Percentiles rank a stretch among this genome's conserved stretches.
Evolutionary conservation across 148 eudicot genomes (phyloP).

Genomic region (Rheum nobile): DNA sequence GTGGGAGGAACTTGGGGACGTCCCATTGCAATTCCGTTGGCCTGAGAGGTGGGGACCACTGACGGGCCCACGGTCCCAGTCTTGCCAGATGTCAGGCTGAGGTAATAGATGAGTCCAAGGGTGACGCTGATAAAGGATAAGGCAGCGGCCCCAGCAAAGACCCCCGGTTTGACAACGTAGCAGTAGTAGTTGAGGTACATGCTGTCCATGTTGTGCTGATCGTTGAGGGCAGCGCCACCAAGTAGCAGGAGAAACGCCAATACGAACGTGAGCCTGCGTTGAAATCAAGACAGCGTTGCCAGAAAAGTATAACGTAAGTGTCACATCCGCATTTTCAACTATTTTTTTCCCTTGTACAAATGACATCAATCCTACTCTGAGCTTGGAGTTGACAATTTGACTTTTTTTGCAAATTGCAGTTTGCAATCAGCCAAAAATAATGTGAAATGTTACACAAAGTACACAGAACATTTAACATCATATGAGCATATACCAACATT

Average conservation of each 20-base stretch:
- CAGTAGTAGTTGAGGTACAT: constrained; percentile 51
- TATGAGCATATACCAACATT: no score
- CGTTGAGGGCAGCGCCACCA: constrained; percentile 67
- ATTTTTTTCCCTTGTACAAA: neutral
- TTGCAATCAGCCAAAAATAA: neutral
- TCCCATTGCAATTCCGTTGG: constrained; percentile 70
- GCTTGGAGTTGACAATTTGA: neutral
- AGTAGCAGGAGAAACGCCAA: constrained; percentile 62
- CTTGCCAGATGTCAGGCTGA: constrained; percentile 45
- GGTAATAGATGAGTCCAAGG: constrained; percentile 58
- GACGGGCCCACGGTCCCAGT: constrained; percentile 15
- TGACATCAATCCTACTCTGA: neutral
- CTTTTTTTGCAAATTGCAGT: neutral
- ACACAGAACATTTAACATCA: neutral
- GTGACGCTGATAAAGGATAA: constrained; percentile 53
- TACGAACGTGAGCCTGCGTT: constrained; percentile 62
- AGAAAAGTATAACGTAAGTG: neutral
- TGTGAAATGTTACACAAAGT: neutral
- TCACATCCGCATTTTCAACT: neutral
- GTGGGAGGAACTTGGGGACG: constrained; percentile 54
- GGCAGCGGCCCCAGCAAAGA: constrained; percentile 65
- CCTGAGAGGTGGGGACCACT: constrained; percentile 27
- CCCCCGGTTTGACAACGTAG: constrained; percentile 71
- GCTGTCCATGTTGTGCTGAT: constrained; percentile 47
- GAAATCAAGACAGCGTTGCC: neutral